Base-by-base conservation (phyloP, 2,329 filamentous ascomycete genomes). In the Plenodomus biglobosus region DNA sequence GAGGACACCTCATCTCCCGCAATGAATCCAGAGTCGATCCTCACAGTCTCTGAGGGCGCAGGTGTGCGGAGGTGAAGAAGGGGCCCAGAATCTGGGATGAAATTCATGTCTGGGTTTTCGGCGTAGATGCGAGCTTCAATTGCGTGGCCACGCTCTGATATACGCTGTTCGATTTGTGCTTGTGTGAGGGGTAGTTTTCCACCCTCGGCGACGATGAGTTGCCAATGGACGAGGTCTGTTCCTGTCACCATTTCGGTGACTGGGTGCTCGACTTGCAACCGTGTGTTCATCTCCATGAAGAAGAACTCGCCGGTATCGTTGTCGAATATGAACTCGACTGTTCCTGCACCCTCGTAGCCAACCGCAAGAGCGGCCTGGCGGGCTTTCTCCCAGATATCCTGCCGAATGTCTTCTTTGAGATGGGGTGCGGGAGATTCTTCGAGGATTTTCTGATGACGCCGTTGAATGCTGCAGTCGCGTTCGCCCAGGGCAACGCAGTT, bases 61-160 rank as follows among this genome's bases (percentile, higher is more conserved):
- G 92, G 92, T 1, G 88, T 91, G 27, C 83, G 81, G 10, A 97
- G 83, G 69, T 96, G 90, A 4, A 95, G 79, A 1, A 99, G 80
- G 61, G 84, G 87, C 32, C 94, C 94, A 0, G 94, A 96, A 69
- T 96, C 92, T 0, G 94, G 94, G 55, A 96, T 86, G 74, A 99
- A 99, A 46, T 91, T 91, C 67, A 80, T 88, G 59, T 89, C 87
- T 1, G 94, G 94, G 64, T 92, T 95, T 72, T 99, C 94, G 8
- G 94, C 94, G 70, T 99, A 99, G 59, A 99, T 96, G 48, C 94
- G 83, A 15, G 92, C 92, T 76, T 99, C 94, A 52, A 99, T 95
- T 10, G 92, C 94, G 63, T 92, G 89, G 1, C 94, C 94, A 38
- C 85, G 80, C 57, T 81, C 79, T 27, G 79, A 78, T 69, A 99